Percentiles rank a stretch among this genome's conserved stretches.
Conservation (phyloP, 2,329 filamentous ascomycete genomes). For the Clarireedia paspali region DNA sequence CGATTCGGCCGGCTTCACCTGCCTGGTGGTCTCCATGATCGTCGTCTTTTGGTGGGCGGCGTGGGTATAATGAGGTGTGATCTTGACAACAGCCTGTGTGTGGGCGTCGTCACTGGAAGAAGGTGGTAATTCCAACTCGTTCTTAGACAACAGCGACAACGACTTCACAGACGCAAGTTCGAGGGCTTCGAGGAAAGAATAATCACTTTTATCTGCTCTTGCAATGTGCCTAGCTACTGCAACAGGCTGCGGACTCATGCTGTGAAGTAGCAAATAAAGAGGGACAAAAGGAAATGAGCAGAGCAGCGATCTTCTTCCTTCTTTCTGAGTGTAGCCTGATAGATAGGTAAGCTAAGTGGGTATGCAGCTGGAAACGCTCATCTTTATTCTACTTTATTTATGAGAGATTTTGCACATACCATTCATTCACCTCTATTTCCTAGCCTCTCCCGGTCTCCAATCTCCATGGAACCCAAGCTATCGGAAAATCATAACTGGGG, state of each 20-base stretch:
- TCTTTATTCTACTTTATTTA: too few species aligned
- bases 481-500: too few species aligned
- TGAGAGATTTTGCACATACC: too few species aligned
- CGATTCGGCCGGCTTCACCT: neutral
- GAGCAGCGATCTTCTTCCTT: too few species aligned
- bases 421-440: too few species aligned
- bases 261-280: neutral
- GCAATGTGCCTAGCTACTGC: neutral
- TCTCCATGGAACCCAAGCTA: too few species aligned
- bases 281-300: too few species aligned
- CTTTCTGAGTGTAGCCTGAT: too few species aligned
- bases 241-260: slow-evolving; percentile 1
- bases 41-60: neutral
- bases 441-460: too few species aligned
- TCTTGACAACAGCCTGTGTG: neutral
- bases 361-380: too few species aligned
- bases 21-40: neutral
- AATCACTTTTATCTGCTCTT: neutral
- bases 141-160: neutral
- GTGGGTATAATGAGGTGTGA: neutral
- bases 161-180: neutral
- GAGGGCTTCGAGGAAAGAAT: slow-evolving; percentile 5
- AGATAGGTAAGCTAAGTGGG: too few species aligned
- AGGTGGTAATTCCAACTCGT: neutral
- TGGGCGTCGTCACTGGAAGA: neutral